Percentiles rank a stretch among this genome's conserved stretches.
These are phyloP conservation scores for Symbiodinium natans DNA, from an alignment of 73 alveolate species.

Conservation along the genomic window DNA sequence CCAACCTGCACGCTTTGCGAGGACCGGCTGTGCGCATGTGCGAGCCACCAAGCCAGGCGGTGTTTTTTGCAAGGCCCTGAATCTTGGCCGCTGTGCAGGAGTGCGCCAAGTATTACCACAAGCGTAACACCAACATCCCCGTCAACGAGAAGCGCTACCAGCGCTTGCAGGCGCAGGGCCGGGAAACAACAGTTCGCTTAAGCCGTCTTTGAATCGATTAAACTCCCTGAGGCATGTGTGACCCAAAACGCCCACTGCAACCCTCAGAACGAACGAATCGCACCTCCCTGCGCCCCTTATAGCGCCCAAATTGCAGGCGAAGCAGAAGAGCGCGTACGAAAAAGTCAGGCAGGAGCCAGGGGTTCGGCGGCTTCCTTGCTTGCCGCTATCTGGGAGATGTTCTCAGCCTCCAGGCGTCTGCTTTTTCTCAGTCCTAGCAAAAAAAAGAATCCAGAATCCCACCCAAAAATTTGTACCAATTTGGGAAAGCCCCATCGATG, in stretches of 20 bases:
- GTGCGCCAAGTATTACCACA: constrained; percentile 90
- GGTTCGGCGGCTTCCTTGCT: too few species aligned
- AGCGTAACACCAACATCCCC: constrained; percentile 93
- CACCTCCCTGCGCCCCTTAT: too few species aligned
- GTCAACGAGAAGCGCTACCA: constrained; percentile 90
- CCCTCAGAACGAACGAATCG: too few species aligned
- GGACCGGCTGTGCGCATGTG: neutral
- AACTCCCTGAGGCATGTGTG: too few species aligned
- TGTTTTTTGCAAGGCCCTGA: neutral
- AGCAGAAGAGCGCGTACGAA: constrained; percentile 82
- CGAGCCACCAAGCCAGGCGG: neutral
- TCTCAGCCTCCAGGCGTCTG: too few species aligned
- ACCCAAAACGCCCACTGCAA: too few species aligned
- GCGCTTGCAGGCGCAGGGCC: constrained; percentile 60
- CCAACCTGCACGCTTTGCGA: constrained; percentile 88
- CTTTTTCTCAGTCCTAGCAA: too few species aligned
- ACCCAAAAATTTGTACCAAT: too few species aligned
- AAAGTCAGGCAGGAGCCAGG: constrained; percentile 86
- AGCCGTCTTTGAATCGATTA: too few species aligned
- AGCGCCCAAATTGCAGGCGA: constrained; percentile 28
- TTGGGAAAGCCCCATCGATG: too few species aligned
- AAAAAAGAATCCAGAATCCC: too few species aligned
- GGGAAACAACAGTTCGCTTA: neutral
- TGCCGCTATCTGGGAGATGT: too few species aligned
- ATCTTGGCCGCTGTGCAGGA: neutral